Evolutionary conservation across 2,329 filamentous ascomycete species (phyloP), one percentile per base, ranked within the genome.

Genomic region (Arthrinium puccinioides): DNA sequence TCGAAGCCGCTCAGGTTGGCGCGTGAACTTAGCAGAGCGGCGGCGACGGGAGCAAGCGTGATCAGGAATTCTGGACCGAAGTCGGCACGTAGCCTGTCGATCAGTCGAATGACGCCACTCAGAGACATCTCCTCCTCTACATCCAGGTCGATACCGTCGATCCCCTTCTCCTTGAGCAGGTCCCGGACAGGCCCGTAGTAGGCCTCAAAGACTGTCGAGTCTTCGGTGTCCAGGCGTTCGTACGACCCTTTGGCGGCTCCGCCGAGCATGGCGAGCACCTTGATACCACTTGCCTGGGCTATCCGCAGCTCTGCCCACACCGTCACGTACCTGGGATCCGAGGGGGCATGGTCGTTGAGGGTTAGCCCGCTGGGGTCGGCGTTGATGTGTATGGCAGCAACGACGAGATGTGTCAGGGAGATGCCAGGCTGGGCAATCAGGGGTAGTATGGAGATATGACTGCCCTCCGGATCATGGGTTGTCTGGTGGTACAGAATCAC

Each of bases 331-430:
- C 78, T 73, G 19, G 71, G 61, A 48, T 82, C 66, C 11, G 74
- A 67, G 2, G 82, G 83, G 0, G 66, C 64, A 53, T 87, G 77
- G 60, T 92, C 81, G 54, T 92, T 92, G 42, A 90, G 72, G 0
- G 81, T 86, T 44, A 87, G 21, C 41, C 74, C 70, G 15, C 70
- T 66, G 0, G 84, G 79, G 35, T 66, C 59, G 3, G 74, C 72
- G 56, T 90, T 90, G 45, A 92, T 63, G 57, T 90, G 86, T 41
- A 92, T 80, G 2, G 86, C 86, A 1, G 84, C 85, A 19, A 90
- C 60, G 44, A 88, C 86, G 34, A 90, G 63, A 60, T 90, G 86
- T 1, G 85, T 87, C n/a, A 66, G 43, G 21, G 47, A 43, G 44
- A 66, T 60, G 38, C 47, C 52, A 5, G 61, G 57, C 33, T 59